phyloP scores from a whole-genome alignment of 345 rosid species.

The Citrus sp. region DNA sequence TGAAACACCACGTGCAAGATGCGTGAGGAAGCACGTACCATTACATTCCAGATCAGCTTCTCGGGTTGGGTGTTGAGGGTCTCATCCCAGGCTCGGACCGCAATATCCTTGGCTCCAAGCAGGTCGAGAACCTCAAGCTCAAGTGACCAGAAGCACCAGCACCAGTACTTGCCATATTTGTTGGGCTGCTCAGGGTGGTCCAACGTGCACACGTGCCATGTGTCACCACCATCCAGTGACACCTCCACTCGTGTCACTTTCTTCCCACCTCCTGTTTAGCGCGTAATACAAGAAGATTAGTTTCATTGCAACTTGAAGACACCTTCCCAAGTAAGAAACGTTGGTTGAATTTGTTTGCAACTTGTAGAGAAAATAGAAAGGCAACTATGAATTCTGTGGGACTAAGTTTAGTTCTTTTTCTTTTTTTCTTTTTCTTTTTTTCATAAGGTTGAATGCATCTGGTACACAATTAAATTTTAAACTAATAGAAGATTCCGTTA shows the following conservation, averaged over 20 bases:
- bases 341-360: not conserved
- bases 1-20: not conserved
- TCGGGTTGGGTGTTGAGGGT: constrained; percentile 90
- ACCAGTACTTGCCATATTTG: constrained; percentile 78
- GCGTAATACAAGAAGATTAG: constrained; percentile 6
- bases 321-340: not conserved
- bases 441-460: too few relatives aligned
- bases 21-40: constrained; percentile 42
- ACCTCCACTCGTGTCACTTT: constrained; percentile 94
- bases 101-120: constrained; percentile 72
- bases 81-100: constrained; percentile 97
- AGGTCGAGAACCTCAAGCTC: constrained; percentile 82
- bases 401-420: not conserved
- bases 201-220: constrained; percentile 78
- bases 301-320: not conserved
- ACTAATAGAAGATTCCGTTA: not conserved
- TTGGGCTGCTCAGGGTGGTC: constrained; percentile 71
- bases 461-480: too few relatives aligned
- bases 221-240: constrained; percentile 88
- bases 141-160: constrained; percentile 97
- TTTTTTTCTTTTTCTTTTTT: not conserved
- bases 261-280: constrained; percentile 74
- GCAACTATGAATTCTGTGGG: not conserved
- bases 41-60: constrained; percentile 90
- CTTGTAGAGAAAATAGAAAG: not conserved